Base-by-base conservation (phyloP, 2,329 filamentous ascomycete genomes). In the Exophiala sp. region DNA sequence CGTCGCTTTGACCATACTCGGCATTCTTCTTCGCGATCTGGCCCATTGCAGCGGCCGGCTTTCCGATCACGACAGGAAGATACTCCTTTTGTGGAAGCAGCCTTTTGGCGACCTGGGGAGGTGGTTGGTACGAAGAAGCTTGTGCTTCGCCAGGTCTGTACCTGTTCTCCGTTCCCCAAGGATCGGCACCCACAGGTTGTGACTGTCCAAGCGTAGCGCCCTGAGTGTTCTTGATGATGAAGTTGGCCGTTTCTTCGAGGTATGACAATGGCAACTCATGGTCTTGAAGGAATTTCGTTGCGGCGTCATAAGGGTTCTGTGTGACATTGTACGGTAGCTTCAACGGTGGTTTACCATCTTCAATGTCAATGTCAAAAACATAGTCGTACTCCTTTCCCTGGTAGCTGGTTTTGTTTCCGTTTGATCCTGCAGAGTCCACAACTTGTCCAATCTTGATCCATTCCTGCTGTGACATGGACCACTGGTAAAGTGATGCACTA, bases 361-460 rank as follows among this genome's bases (percentile, higher is more conserved):
- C 88, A 55, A 96, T 94, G 61, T 95, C 90, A 21, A 96, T 90
- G 63, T 96, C 90, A 60, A 97, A 97, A 7, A 98, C 90, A 62
- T 85, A 96, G 65, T 98, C 93, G 66, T 95, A 98, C 54, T 91
- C 86, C 64, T 95, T 81, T 24, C 91, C 91, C 1, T 86, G 75
- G 64, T 91, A 85, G 50, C 83, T 77, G 6, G 81, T 80, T 69
- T 90, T 89, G 51, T 81, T 81, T 9, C 88, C 86, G 58, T 82
- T 88, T 64, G 88, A 94, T 30, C 85, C 88, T 3, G 85, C 86
- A 2, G 88, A 81, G 60, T 95, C 88, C 9, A 97, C 93, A 0
- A 98, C 90, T 0, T 89, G 95, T n/a, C 93, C 93, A 7, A 97
- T 85, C 55, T 85, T 85, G 50, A 88, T 75, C 90, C 90, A 96